Conservation (phyloP, 495 filamentous ascomycete genomes). For the Penicillium argentinense region DNA sequence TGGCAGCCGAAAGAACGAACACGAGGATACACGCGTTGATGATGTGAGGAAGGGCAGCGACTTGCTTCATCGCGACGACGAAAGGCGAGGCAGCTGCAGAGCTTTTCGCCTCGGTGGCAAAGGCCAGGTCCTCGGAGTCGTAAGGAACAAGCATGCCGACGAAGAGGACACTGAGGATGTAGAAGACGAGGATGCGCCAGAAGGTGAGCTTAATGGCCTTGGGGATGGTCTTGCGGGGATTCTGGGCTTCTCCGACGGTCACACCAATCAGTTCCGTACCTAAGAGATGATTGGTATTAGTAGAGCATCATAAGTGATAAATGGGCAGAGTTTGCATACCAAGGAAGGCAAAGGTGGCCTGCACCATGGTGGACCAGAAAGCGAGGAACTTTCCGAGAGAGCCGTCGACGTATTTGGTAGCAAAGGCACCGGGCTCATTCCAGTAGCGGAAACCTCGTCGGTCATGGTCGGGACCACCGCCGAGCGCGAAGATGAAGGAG, state of each 20-base stretch:
- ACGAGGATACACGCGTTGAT: slow-evolving; percentile 68
- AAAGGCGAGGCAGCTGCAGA: slow-evolving; percentile 60
- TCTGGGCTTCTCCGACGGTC: slow-evolving; percentile 68
- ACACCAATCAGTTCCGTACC: slow-evolving; percentile 76
- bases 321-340: slow-evolving; percentile 34
- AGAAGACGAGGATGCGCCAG: slow-evolving; percentile 84
- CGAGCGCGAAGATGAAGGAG: slow-evolving; percentile 66
- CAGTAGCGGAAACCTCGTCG: slow-evolving; percentile 77
- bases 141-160: slow-evolving; percentile 58
- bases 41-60: slow-evolving; percentile 53
- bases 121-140: slow-evolving; percentile 51
- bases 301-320: neutral
- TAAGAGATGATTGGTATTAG: neutral
- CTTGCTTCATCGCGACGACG: slow-evolving; percentile 60
- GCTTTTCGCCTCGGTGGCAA: slow-evolving; percentile 46
- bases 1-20: slow-evolving; percentile 77
- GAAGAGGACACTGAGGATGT: slow-evolving; percentile 55
- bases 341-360: slow-evolving; percentile 78
- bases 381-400: slow-evolving; percentile 60
- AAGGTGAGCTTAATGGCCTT: slow-evolving; percentile 78
- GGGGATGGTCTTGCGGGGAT: slow-evolving; percentile 75
- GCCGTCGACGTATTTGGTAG: slow-evolving; percentile 40
- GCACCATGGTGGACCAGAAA: slow-evolving; percentile 79
- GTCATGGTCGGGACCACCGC: slow-evolving; percentile 71
- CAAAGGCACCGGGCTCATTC: slow-evolving; percentile 65